These are phyloP conservation scores for Carex arenaria DNA, from an alignment of 202 grass and related monocot species.

Conservation along the genomic window DNA sequence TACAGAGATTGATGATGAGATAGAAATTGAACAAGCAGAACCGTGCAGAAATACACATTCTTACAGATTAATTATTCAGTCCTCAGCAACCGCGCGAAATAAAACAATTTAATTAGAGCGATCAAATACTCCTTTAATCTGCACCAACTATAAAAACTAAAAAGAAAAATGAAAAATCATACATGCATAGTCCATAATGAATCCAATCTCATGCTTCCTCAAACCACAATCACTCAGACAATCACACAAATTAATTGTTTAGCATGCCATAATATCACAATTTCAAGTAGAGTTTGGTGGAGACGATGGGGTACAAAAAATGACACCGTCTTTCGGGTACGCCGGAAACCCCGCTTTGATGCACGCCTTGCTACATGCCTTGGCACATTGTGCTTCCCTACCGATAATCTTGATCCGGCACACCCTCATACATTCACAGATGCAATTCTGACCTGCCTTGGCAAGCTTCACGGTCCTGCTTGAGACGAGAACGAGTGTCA, in stretches of 20 bases:
- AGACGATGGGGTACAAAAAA: neutral
- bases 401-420: neutral
- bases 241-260: neutral
- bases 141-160: neutral
- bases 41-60: neutral
- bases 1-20: neutral
- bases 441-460: constrained; percentile 3
- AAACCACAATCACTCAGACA: neutral
- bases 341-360: neutral
- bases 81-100: neutral
- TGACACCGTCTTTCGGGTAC: constrained; percentile 12
- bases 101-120: neutral
- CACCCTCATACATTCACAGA: constrained; percentile 20
- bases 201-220: neutral
- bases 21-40: neutral
- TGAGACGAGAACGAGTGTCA: neutral
- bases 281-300: neutral
- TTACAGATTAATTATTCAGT: neutral
- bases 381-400: neutral
- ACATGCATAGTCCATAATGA: neutral
- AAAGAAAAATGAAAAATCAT: neutral
- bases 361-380: constrained; percentile 10
- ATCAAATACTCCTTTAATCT: neutral
- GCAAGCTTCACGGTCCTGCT: neutral
- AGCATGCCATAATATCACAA: neutral